These are phyloP conservation scores for Chlamydomonas sp. DNA, from an alignment of 139 green algal species.

Conservation along the genomic window DNA sequence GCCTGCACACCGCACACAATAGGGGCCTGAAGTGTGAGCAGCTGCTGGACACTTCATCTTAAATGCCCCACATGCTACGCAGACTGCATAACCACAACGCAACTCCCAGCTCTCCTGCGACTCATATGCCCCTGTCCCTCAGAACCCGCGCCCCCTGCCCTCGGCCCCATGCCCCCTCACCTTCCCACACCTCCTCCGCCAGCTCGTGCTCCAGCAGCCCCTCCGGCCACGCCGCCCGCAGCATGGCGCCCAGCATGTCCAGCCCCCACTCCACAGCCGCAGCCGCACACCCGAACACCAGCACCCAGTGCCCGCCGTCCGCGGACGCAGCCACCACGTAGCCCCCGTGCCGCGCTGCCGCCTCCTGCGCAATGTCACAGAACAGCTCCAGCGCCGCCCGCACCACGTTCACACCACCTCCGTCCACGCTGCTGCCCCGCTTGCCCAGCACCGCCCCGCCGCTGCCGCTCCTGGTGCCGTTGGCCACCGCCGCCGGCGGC, in stretches of 20 bases:
- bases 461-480: too few species aligned
- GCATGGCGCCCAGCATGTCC: slow-evolving; percentile 31
- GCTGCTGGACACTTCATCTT: too few species aligned
- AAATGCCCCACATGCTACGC: too few species aligned
- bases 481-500: too few species aligned
- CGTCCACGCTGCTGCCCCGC: background rate
- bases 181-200: slow-evolving; percentile 34
- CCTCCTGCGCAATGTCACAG: background rate
- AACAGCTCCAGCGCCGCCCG: background rate
- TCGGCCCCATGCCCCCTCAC: background rate
- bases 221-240: slow-evolving; percentile 23
- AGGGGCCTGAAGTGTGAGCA: too few species aligned
- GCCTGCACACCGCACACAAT: too few species aligned
- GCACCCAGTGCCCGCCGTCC: slow-evolving; percentile 28
- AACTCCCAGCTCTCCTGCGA: too few species aligned
- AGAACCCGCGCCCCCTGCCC: too few species aligned
- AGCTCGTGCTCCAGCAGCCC: slow-evolving; percentile 29
- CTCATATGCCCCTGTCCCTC: too few species aligned
- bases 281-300: slow-evolving; percentile 22
- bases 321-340: slow-evolving; percentile 22
- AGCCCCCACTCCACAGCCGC: slow-evolving; percentile 24
- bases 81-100: too few species aligned
- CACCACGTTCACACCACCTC: background rate
- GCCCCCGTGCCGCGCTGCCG: background rate
- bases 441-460: too few species aligned